phyloP scores from a whole-genome alignment of 805 yeast species.

The Millerozyma miso region DNA sequence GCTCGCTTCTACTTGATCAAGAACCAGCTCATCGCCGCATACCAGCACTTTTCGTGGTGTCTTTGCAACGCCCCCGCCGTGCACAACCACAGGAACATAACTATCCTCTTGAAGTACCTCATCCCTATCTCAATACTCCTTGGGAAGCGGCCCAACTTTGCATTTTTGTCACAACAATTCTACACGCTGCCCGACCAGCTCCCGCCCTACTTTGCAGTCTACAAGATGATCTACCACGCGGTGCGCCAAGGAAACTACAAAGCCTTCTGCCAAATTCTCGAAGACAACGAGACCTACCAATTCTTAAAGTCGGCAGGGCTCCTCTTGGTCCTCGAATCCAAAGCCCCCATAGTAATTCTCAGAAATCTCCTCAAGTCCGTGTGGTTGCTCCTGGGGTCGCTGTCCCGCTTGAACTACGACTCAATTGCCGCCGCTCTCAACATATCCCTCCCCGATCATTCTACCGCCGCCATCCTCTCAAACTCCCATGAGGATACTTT shows the following conservation, averaged over 20 bases:
- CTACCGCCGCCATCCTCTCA: background rate
- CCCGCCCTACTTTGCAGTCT: constrained; percentile 23
- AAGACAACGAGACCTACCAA: constrained; percentile 17
- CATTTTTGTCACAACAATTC: constrained; percentile 9
- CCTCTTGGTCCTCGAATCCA: constrained; percentile 42
- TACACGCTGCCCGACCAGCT: constrained; percentile 5
- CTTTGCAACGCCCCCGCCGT: constrained; percentile 33
- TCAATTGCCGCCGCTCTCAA: constrained; percentile 17
- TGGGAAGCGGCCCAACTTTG: constrained; percentile 48
- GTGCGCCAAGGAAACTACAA: constrained; percentile 42
- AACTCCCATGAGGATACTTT: constrained; percentile 30
- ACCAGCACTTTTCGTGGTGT: constrained; percentile 53
- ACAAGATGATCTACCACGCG: constrained; percentile 31
- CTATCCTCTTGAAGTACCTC: constrained; percentile 43
- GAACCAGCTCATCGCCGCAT: constrained; percentile 44
- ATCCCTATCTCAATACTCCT: constrained; percentile 51
- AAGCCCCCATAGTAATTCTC: constrained; percentile 40
- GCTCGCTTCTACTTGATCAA: constrained; percentile 55
- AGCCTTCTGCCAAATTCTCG: constrained; percentile 26
- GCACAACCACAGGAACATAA: constrained; percentile 30
- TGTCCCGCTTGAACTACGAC: constrained; percentile 27
- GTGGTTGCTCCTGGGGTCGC: constrained; percentile 24
- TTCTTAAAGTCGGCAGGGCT: constrained; percentile 36
- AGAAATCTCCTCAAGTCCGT: constrained; percentile 41
- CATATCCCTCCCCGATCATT: constrained; percentile 6